phyloP scores from a whole-genome alignment of 2,329 filamentous ascomycete genomes.

The Fusarium coicis region DNA sequence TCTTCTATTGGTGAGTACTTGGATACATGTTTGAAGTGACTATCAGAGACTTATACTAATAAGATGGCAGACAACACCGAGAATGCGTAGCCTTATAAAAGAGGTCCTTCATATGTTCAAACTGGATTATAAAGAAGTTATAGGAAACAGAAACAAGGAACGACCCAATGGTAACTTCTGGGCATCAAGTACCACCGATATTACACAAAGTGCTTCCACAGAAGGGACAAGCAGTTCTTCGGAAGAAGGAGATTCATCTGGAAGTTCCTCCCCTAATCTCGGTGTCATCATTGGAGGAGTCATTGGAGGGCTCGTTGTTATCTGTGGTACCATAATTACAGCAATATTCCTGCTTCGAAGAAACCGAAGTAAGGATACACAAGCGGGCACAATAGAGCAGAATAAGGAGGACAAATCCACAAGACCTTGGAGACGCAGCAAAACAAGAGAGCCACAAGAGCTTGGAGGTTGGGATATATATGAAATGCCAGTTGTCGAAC shows the following conservation, averaged over 20 bases:
- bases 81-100: not conserved
- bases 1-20: not conserved
- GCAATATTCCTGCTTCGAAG: conserved; percentile 13
- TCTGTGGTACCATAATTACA: conserved; percentile 25
- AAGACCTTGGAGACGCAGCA: not conserved
- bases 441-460: not conserved
- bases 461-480: not conserved
- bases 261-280: conserved; percentile 34
- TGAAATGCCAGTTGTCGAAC: not conserved
- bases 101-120: not conserved
- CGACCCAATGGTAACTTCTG: not conserved
- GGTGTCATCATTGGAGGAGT: conserved; percentile 51
- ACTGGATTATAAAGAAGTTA: not conserved
- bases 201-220: not conserved
- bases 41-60: not conserved
- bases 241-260: not conserved
- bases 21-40: no score
- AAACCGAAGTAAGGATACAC: not conserved
- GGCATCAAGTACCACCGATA: not conserved
- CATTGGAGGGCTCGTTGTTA: conserved; percentile 50
- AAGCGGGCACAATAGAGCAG: not conserved
- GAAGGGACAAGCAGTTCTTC: not conserved
- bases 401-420: not conserved
- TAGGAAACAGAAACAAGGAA: not conserved
- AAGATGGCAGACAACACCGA: not conserved